phyloP scores from a whole-genome alignment of 345 rosid species.

The Sapria himalayana region DNA sequence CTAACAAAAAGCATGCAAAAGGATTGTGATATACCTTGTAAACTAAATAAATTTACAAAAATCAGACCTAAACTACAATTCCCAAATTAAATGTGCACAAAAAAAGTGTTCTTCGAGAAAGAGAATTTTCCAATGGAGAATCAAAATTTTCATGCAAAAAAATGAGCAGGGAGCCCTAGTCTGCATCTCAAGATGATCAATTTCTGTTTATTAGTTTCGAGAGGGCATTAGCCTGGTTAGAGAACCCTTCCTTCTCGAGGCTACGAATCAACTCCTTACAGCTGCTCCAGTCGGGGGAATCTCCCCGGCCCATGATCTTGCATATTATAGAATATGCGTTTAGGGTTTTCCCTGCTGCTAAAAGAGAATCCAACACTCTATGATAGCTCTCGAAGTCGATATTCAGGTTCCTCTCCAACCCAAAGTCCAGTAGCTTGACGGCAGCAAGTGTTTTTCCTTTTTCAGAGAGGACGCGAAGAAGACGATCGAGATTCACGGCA shows the following conservation, averaged over 20 bases:
- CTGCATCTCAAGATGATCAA: no score
- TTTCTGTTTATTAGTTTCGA: conserved; percentile 48
- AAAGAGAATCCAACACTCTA: conserved; percentile 65
- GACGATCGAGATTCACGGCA: conserved; percentile 32
- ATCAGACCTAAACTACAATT: no score
- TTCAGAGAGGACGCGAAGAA: conserved; percentile 39
- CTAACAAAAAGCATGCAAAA: no score
- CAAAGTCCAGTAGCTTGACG: conserved; percentile 47
- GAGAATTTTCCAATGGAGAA: no score
- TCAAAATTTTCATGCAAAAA: no score
- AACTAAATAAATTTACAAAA: no score
- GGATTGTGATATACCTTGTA: no score
- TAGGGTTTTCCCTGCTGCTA: conserved; percentile 68
- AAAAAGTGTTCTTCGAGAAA: no score
- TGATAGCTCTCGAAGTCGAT: conserved; percentile 46
- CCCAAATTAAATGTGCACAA: no score
- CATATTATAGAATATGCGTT: conserved; percentile 69
- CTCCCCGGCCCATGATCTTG: conserved; percentile 68
- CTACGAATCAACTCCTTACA: conserved; percentile 44
- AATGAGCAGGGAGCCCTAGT: no score
- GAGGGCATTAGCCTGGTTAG: conserved; percentile 76
- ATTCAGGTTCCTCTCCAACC: conserved; percentile 44
- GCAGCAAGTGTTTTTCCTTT: conserved; percentile 83
- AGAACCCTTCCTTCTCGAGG: conserved; percentile 65
- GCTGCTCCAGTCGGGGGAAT: conserved; percentile 45